Evolutionary conservation across 495 filamentous ascomycete species (phyloP), one percentile per base, ranked within the genome.

Genomic region (Melanomma pulvis-pyrius): DNA sequence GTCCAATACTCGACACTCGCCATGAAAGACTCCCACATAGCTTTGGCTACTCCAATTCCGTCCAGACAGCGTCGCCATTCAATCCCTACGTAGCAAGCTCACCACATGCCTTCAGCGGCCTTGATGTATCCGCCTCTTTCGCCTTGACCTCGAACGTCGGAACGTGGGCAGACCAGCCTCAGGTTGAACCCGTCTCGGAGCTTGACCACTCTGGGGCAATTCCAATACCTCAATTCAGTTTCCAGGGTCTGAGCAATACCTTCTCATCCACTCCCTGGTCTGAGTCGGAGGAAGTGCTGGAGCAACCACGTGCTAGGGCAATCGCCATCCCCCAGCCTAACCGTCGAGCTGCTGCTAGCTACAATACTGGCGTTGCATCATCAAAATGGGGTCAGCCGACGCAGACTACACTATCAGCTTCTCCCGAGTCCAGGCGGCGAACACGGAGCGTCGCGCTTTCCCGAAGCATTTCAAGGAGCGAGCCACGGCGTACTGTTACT

Each of bases 251-350:
- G 25, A 46, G 24, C 24, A 55, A 51, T 26, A 51, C 62, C 26
- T 58, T 58, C 46, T 22, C 62, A 24, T 55, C 53, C 12, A 26
- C 19, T 17, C 54, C 36, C 17, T 50, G 52, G 47, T 34, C 24
- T 5, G 49, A 52, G 1, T 25, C 39, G 11, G 1, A 24, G 13
- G 29, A 49, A 19, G 52, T 21, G 6, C 46, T 32, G 3, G 39
- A 3, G 28, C 39, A 44, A n/a, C 39, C 4, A 17, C 59, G 48
- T 22, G 19, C 59, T 13, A 39, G 68, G 22, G 63, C 68, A 24
- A 67, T 67, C 32, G 59, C 63, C n/a, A 67, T 67, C 5, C 68
- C 63, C 34, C 63, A 67, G 13, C 48, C 63, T 1, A 39, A 48
- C 28, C 47, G 46, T 24, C 52, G 56, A 47, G 26, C 24, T 1